phyloP scores from a whole-genome alignment of 176 grass and related monocot species.

The Rhynchospora breviuscula region DNA sequence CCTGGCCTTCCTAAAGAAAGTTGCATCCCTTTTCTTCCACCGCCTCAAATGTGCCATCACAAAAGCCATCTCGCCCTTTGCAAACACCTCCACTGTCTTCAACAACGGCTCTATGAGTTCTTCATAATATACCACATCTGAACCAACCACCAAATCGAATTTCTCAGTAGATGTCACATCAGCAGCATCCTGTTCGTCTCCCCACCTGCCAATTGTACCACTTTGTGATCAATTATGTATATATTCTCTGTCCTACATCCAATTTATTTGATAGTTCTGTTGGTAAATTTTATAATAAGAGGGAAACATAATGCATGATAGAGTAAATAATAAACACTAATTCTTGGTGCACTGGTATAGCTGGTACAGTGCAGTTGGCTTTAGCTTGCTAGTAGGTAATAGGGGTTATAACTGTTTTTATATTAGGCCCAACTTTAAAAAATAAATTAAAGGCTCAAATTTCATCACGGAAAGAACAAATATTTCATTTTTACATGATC shows the following conservation, averaged over 20 bases:
- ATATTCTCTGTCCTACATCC: background rate
- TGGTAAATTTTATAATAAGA: background rate
- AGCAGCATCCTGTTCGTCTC: background rate
- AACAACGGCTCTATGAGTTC: slow-evolving; percentile 71
- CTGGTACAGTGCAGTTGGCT: too few species aligned
- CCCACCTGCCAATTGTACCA: background rate
- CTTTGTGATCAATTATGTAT: background rate
- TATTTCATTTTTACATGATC: background rate
- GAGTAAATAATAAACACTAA: background rate
- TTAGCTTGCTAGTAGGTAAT: too few species aligned
- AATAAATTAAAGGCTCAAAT: background rate
- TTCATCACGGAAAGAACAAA: background rate
- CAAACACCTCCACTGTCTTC: slow-evolving; percentile 62
- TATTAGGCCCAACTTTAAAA: background rate
- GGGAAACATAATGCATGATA: background rate
- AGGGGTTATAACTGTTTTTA: too few species aligned
- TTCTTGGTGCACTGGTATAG: too few species aligned
- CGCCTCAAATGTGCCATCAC: slow-evolving; percentile 87
- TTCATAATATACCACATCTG: slow-evolving; percentile 89
- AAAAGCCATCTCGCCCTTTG: slow-evolving; percentile 56
- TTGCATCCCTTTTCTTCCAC: slow-evolving; percentile 85
- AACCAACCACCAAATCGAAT: slow-evolving; percentile 71
- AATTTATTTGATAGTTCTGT: background rate
- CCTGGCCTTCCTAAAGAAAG: slow-evolving; percentile 75
- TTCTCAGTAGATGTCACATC: background rate